Conservation (phyloP, 257 asterid genomes). For the Pogostemon cablin region DNA sequence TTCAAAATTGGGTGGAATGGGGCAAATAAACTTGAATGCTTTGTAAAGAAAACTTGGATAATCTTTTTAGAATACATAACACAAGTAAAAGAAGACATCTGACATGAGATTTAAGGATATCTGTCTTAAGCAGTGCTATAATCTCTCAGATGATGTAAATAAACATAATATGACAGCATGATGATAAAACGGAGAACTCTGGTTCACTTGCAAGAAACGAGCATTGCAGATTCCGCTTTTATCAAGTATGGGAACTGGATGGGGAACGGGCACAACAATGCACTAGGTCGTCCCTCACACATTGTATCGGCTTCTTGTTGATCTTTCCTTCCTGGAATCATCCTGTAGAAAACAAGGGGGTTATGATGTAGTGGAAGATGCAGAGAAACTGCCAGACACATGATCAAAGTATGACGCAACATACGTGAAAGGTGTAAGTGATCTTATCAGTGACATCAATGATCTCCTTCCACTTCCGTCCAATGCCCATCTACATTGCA, state of each 20-base stretch:
- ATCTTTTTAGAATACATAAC: neutral
- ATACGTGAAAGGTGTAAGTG: constrained; percentile 69
- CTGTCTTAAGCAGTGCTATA: neutral
- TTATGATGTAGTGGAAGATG: constrained; percentile 19
- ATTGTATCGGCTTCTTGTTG: constrained; percentile 56
- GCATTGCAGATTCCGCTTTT: constrained; percentile 45
- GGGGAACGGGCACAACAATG: constrained; percentile 16
- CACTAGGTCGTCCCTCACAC: constrained; percentile 47
- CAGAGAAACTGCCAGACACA: neutral
- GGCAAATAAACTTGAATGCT: neutral
- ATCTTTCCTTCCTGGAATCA: constrained; percentile 70
- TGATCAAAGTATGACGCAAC: constrained; percentile 15
- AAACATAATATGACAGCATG: constrained; percentile 17
- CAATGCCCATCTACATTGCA: constrained; percentile 76
- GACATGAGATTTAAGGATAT: neutral
- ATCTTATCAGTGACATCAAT: constrained; percentile 70
- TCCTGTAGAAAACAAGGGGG: constrained; percentile 52
- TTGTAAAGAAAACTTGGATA: neutral
- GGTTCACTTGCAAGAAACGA: constrained; percentile 29
- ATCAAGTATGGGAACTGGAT: constrained; percentile 38
- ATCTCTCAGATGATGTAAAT: constrained; percentile 23
- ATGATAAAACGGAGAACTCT: neutral
- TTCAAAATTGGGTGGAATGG: too few relatives aligned
- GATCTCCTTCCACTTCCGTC: constrained; percentile 93
- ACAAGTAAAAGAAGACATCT: neutral